A percentile compares a stretch with the other conserved stretches of the same genome.
Conservation (phyloP, 2,329 filamentous ascomycete genomes). For the Cytospora mali region DNA sequence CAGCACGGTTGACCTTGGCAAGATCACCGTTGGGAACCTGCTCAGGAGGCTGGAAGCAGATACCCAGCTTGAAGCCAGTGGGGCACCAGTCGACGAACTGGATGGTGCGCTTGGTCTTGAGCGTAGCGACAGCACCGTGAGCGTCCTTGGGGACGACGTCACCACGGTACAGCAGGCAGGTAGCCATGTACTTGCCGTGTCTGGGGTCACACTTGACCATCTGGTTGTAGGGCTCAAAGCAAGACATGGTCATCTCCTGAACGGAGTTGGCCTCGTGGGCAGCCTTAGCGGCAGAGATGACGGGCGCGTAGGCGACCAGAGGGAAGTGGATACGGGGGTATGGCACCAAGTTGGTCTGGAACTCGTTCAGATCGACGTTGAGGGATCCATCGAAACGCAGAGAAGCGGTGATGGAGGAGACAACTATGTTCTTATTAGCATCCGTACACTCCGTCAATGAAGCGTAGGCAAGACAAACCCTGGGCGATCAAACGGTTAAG, state of each 20-base stretch:
- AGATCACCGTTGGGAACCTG: slow-evolving; percentile 96
- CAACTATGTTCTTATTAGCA: slow-evolving; percentile 61
- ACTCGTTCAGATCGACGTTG: slow-evolving; percentile 99
- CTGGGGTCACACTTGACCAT: slow-evolving; percentile 99
- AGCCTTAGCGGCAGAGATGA: slow-evolving; percentile 93
- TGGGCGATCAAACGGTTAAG: slow-evolving; percentile 98
- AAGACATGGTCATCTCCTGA: slow-evolving; percentile 97
- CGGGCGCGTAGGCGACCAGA: slow-evolving; percentile 91
- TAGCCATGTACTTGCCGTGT: slow-evolving; percentile 99
- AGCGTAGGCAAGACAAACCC: slow-evolving; percentile 56
- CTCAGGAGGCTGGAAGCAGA: slow-evolving; percentile 98
- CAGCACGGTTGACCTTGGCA: slow-evolving; percentile 96
- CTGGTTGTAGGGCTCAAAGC: slow-evolving; percentile 99
- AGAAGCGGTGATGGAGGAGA: slow-evolving; percentile 97
- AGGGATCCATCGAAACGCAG: slow-evolving; percentile 98
- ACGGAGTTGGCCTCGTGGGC: slow-evolving; percentile 98
- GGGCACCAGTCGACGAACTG: slow-evolving; percentile 99
- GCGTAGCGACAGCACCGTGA: slow-evolving; percentile 86
- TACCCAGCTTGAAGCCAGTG: slow-evolving; percentile 99
- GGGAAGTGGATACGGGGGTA: slow-evolving; percentile 99
- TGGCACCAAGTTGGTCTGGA: slow-evolving; percentile 99
- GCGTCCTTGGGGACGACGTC: slow-evolving; percentile 97
- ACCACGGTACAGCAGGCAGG: slow-evolving; percentile 95
- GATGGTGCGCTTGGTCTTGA: slow-evolving; percentile 99
- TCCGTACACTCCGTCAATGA: neutral